Conservation (phyloP, 2,329 filamentous ascomycete genomes). For the Alternaria solani region DNA sequence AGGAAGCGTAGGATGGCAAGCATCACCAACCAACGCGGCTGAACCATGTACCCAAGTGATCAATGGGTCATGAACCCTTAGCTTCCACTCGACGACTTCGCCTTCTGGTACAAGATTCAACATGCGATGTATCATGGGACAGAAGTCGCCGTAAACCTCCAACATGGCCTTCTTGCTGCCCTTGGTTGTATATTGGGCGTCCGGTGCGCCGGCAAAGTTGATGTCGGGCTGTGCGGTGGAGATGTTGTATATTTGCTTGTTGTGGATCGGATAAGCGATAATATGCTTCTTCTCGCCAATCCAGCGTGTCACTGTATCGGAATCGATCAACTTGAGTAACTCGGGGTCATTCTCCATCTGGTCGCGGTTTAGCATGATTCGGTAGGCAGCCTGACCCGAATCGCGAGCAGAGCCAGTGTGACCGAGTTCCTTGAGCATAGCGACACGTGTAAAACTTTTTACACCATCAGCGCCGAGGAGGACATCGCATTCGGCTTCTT, state of each 20-base stretch:
- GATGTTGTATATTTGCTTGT: slow-evolving; percentile 72
- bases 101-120: slow-evolving; percentile 68
- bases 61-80: slow-evolving; percentile 68
- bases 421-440: slow-evolving; percentile 64
- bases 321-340: slow-evolving; percentile 71
- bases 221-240: slow-evolving; percentile 68
- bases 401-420: slow-evolving; percentile 67
- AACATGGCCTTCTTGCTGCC: slow-evolving; percentile 69
- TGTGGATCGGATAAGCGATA: slow-evolving; percentile 77
- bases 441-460: slow-evolving; percentile 56
- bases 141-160: slow-evolving; percentile 66
- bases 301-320: slow-evolving; percentile 75
- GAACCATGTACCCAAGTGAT: slow-evolving; percentile 67
- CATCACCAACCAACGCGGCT: slow-evolving; percentile 65
- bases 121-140: slow-evolving; percentile 67
- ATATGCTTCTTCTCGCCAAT: slow-evolving; percentile 78
- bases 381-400: slow-evolving; percentile 79
- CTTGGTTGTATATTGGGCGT: slow-evolving; percentile 69
- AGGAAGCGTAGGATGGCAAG: slow-evolving; percentile 69
- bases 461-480: slow-evolving; percentile 59
- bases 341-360: slow-evolving; percentile 73
- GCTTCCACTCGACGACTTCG: slow-evolving; percentile 73
- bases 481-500: slow-evolving; percentile 60
- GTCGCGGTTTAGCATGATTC: slow-evolving; percentile 76
- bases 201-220: slow-evolving; percentile 65